These are phyloP conservation scores for Diplodia corticola DNA, from an alignment of 2,329 filamentous ascomycete genomes.

Conservation along the genomic window DNA sequence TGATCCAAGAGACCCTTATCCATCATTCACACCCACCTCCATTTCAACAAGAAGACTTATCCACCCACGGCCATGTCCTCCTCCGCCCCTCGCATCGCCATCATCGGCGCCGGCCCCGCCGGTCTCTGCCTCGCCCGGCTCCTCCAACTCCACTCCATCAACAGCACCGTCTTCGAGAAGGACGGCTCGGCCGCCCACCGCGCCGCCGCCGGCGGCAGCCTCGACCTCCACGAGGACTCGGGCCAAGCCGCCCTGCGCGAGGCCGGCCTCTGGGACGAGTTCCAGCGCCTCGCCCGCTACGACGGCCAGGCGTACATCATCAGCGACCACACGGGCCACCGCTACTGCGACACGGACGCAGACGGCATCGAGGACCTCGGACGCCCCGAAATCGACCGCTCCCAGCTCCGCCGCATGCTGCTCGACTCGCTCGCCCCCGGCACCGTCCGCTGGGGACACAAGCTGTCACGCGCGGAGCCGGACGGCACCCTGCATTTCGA, in stretches of 20 bases:
- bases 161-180: slow-evolving; percentile 53
- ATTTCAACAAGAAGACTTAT: neutral
- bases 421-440: slow-evolving; percentile 48
- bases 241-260: slow-evolving; percentile 55
- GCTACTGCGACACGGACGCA: slow-evolving; percentile 29
- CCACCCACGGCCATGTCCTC: too few species aligned
- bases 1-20: neutral
- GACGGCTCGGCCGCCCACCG: slow-evolving; percentile 41
- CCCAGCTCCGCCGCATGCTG: slow-evolving; percentile 46
- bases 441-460: slow-evolving; percentile 48
- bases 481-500: slow-evolving; percentile 12
- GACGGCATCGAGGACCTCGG: slow-evolving; percentile 32
- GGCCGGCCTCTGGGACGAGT: slow-evolving; percentile 53
- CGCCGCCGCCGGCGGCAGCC: slow-evolving; percentile 53
- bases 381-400: slow-evolving; percentile 57
- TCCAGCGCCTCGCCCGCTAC: slow-evolving; percentile 51
- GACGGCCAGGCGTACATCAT: slow-evolving; percentile 55
- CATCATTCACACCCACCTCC: neutral
- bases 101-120: slow-evolving; percentile 42
- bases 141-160: slow-evolving; percentile 48
- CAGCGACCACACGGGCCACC: slow-evolving; percentile 40
- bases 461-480: neutral
- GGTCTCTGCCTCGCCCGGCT: slow-evolving; percentile 56
- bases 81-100: slow-evolving; percentile 35
- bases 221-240: slow-evolving; percentile 56